phyloP scores from a whole-genome alignment of 1,284 basidiomycete species.

The Trametes versicolor region DNA sequence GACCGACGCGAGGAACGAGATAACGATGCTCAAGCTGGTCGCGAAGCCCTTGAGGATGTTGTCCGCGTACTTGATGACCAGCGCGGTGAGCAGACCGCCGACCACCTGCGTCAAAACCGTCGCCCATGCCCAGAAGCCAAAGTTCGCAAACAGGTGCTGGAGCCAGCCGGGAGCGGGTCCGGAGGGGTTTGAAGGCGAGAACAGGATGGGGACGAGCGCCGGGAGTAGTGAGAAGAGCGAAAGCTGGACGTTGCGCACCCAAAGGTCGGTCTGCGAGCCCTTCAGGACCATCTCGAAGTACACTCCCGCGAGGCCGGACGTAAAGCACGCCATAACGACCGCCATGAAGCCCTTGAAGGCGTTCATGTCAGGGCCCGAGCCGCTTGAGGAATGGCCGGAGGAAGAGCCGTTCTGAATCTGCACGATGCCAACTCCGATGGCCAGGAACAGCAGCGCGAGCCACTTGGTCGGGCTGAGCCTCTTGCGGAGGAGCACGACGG shows the following conservation, averaged over 20 bases:
- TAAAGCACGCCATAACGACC: conserved; percentile 92
- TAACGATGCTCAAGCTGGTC: conserved; percentile 90
- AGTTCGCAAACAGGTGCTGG: conserved; percentile 74
- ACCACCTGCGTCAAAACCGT: conserved; percentile 91
- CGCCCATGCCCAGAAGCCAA: conserved; percentile 91
- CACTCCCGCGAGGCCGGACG: conserved; percentile 95
- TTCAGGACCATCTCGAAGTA: conserved; percentile 99
- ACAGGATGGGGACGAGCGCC: conserved; percentile 85
- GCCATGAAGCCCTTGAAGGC: conserved; percentile 88
- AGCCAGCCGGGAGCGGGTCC: conserved; percentile 50
- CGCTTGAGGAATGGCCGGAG: conserved; percentile 40
- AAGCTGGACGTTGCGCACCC: conserved; percentile 97
- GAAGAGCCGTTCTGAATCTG: conserved; percentile 78
- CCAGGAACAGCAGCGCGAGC: conserved; percentile 86
- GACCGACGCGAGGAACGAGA: conserved; percentile 92
- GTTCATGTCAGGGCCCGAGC: conserved; percentile 64
- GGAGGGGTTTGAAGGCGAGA: conserved; percentile 51
- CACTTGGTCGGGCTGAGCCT: conserved; percentile 82
- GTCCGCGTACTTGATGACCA: conserved; percentile 88
- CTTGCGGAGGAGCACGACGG: conserved; percentile 61
- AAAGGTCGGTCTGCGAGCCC: conserved; percentile 89
- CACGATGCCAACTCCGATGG: conserved; percentile 92
- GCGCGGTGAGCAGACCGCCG: conserved; percentile 90
- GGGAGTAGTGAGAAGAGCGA: conserved; percentile 95
- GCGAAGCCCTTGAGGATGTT: conserved; percentile 96